Evolutionary conservation across 371 early-diverging fungal genomes (phyloP).

Genomic region (Syncephalastrum sp.): DNA sequence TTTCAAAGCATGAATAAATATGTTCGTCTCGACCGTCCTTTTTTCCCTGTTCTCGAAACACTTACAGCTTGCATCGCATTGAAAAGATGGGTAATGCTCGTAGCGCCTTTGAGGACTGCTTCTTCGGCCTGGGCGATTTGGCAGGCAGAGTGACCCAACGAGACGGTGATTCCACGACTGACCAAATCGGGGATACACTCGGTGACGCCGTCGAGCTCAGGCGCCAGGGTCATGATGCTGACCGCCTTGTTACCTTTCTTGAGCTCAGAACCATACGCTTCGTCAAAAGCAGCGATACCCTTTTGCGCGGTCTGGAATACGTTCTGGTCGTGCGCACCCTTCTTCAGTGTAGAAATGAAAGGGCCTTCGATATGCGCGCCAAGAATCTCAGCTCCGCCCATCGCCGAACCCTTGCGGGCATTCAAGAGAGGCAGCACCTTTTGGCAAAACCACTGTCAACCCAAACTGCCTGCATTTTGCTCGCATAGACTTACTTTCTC

Average conservation of each 20-base stretch:
- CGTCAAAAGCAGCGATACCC: conserved; percentile 70
- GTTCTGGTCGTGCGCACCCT: conserved; percentile 79
- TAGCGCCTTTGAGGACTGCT: conserved; percentile 68
- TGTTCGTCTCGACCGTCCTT: not conserved
- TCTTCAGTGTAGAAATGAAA: conserved; percentile 57
- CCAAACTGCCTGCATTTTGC: not conserved
- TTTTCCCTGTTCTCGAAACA: conserved; percentile 2
- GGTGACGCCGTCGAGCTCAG: conserved; percentile 78
- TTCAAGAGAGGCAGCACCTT: conserved; percentile 66
- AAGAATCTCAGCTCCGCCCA: conserved; percentile 76
- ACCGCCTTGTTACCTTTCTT: conserved; percentile 53
- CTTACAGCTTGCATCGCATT: conserved; percentile 78
- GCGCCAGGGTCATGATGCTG: conserved; percentile 78
- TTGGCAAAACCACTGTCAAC: not conserved
- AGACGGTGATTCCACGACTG: conserved; percentile 65
- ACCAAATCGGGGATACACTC: conserved; percentile 70
- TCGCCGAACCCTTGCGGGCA: conserved; percentile 66
- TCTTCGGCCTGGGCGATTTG: conserved; percentile 69
- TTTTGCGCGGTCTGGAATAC: conserved; percentile 64
- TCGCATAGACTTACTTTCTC: conserved; percentile 48
- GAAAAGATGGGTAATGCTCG: conserved; percentile 79
- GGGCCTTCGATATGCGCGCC: conserved; percentile 88
- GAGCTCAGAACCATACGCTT: conserved; percentile 65
- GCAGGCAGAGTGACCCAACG: conserved; percentile 76
- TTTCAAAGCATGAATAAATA: conserved; percentile 6